phyloP scores from a whole-genome alignment of 75 land plant species.

The Cunninghamia lanceolata region DNA sequence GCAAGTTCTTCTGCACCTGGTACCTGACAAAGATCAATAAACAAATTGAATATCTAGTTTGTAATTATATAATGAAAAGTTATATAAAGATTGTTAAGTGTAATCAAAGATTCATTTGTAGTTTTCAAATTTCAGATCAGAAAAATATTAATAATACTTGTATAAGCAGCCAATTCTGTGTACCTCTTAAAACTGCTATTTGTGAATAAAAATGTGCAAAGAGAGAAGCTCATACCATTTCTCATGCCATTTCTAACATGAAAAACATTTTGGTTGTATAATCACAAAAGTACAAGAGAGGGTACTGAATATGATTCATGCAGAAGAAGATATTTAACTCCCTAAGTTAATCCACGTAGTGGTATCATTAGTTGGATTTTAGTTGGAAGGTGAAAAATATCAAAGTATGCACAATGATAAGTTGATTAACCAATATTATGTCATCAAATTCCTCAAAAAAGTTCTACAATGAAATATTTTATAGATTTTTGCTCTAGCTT shows the following conservation, averaged over 20 bases:
- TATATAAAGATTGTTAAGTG: not conserved
- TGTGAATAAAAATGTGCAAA: not conserved
- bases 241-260: not conserved
- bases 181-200: not conserved
- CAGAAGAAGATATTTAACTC: not conserved
- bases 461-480: no score
- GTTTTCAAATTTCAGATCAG: not conserved
- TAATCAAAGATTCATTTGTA: not conserved
- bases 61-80: constrained; percentile 36
- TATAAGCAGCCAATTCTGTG: not conserved
- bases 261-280: not conserved
- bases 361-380: not conserved
- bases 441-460: no score
- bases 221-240: not conserved
- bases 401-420: not conserved
- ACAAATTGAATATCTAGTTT: not conserved
- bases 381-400: not conserved
- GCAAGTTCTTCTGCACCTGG: constrained; percentile 82
- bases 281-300: not conserved
- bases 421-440: no score
- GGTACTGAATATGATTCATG: not conserved
- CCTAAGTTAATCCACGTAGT: not conserved
- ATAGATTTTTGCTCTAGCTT: no score
- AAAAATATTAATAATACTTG: not conserved
- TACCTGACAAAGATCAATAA: constrained; percentile 40